A percentile compares a stretch with the other conserved stretches of the same genome.
Conservation (phyloP, 202 grass and related monocot genomes). For the Carex arenaria region DNA sequence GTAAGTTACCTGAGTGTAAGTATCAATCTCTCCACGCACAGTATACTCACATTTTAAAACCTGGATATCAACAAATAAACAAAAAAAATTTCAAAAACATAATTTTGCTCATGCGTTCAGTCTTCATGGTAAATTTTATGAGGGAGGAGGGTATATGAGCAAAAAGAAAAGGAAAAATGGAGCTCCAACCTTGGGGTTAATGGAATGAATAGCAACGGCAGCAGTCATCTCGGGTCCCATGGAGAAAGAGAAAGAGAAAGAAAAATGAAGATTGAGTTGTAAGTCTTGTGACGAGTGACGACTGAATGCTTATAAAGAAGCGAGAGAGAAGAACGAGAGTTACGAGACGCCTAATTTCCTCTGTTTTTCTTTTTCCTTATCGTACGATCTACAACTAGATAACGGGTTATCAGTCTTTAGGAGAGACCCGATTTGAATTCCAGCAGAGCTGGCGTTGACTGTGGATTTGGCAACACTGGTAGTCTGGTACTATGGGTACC, state of each 20-base stretch:
- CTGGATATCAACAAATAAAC: slow-evolving; percentile 25
- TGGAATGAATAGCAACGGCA: background rate
- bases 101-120: background rate
- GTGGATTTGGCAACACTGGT: background rate
- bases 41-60: slow-evolving; percentile 88
- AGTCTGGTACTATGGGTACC: background rate
- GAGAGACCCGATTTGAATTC: background rate
- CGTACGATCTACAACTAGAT: background rate
- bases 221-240: background rate
- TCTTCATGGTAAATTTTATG: background rate
- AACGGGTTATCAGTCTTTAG: background rate
- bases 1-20: slow-evolving; percentile 55
- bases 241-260: background rate
- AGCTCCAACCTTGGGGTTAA: slow-evolving; percentile 16
- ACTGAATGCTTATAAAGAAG: background rate
- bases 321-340: background rate
- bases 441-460: background rate
- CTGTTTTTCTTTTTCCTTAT: background rate
- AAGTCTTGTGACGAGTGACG: too few species aligned
- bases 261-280: background rate
- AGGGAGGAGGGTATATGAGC: background rate
- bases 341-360: background rate
- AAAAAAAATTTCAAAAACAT: too few species aligned
- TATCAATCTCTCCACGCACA: slow-evolving; percentile 81
- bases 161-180: background rate